Percentiles rank a stretch among this genome's conserved stretches.
Evolutionary conservation across 345 rosid genomes (phyloP).

Genomic region (Laguncularia racemosa): DNA sequence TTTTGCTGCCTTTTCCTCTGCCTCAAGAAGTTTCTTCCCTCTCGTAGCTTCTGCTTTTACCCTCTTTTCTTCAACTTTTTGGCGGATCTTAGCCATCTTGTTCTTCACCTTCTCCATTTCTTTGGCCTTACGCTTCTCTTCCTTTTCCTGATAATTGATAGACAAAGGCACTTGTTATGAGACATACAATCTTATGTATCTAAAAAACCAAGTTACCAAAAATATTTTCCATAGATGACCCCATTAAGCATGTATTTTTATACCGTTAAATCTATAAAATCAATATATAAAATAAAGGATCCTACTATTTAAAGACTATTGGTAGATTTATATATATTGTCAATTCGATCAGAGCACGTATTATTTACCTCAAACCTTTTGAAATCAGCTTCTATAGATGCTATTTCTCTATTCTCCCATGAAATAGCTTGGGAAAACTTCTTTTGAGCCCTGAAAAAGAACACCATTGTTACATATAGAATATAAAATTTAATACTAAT

Average conservation of each 20-base stretch:
- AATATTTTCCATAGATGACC: no score
- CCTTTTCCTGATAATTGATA: conserved; percentile 44
- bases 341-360: no score
- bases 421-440: conserved; percentile 36
- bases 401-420: conserved; percentile 62
- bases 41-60: conserved; percentile 65
- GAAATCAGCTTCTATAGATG: conserved; percentile 45
- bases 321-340: no score
- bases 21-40: conserved; percentile 72
- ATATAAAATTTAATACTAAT: no score
- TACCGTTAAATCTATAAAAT: no score
- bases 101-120: conserved; percentile 74
- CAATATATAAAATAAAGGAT: no score
- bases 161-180: neutral
- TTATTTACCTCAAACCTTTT: conserved; percentile 41
- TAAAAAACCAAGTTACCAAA: no score
- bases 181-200: no score
- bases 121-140: conserved; percentile 63
- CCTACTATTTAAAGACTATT: no score
- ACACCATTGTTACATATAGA: neutral
- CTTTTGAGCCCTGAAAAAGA: conserved; percentile 46
- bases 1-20: conserved; percentile 72
- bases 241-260: no score
- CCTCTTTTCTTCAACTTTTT: conserved; percentile 63
- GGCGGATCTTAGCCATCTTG: conserved; percentile 58